Conservation (phyloP, 1,284 basidiomycete genomes). For the Ustilago cynodontis region DNA sequence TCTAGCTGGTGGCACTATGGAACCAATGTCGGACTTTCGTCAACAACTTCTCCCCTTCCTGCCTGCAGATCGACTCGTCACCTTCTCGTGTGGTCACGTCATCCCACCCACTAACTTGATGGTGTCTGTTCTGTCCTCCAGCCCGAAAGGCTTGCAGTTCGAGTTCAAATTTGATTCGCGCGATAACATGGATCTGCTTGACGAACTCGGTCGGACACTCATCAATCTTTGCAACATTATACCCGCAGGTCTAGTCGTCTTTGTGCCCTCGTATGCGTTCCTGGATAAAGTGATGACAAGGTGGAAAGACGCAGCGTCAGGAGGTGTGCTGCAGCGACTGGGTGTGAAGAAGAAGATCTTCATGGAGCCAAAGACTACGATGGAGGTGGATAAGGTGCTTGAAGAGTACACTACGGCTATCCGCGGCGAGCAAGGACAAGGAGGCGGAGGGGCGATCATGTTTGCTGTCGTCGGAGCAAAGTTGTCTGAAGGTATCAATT, state of each 20-base stretch:
- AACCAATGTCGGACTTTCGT: conserved; percentile 89
- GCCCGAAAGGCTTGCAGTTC: conserved; percentile 81
- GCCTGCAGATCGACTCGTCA: conserved; percentile 76
- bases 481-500: conserved; percentile 96
- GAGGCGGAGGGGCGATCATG: conserved; percentile 65
- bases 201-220: conserved; percentile 86
- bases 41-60: conserved; percentile 84
- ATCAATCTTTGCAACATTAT: conserved; percentile 82
- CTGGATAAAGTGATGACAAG: conserved; percentile 77
- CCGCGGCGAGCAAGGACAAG: conserved; percentile 1
- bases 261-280: conserved; percentile 92
- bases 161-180: conserved; percentile 87
- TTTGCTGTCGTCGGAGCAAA: conserved; percentile 96
- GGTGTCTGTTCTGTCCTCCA: conserved; percentile 81
- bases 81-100: conserved; percentile 92
- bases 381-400: conserved; percentile 82
- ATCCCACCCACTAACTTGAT: conserved; percentile 85
- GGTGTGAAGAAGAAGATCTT: conserved; percentile 85
- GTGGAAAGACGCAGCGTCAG: conserved; percentile 75
- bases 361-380: conserved; percentile 84
- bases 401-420: conserved; percentile 81
- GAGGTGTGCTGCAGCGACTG: conserved; percentile 77
- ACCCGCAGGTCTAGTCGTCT: conserved; percentile 90
- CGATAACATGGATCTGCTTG: conserved; percentile 79
- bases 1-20: conserved; percentile 97